Conservation (phyloP, 306 rosid genomes). For the Sechiopsis laciniata region DNA sequence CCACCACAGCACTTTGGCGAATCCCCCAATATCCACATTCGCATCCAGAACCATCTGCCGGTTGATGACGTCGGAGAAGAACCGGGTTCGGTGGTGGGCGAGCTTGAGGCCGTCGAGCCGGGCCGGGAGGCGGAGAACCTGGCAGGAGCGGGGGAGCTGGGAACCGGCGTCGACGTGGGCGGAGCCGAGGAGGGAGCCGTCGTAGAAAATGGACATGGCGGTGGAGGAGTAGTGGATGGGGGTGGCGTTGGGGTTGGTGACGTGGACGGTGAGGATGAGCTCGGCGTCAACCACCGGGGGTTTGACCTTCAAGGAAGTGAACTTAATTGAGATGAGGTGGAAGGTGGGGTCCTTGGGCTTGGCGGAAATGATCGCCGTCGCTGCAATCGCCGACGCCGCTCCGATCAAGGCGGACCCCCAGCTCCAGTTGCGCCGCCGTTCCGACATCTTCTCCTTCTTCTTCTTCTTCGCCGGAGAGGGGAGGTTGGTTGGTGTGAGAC, state of each 20-base stretch:
- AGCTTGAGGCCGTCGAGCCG: constrained; percentile 50
- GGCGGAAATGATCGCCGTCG: constrained; percentile 43
- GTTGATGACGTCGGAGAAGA: constrained; percentile 50
- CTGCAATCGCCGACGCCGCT: constrained; percentile 64
- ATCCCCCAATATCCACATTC: constrained; percentile 53
- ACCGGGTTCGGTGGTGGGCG: constrained; percentile 54
- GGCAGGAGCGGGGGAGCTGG: constrained; percentile 59
- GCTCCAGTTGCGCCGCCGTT: constrained; percentile 39
- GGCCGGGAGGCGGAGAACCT: constrained; percentile 66
- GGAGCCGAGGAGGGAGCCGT: constrained; percentile 70
- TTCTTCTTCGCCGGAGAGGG: background rate
- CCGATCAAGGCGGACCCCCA: constrained; percentile 70
- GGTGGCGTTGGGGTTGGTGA: constrained; percentile 71
- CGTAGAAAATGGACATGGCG: constrained; percentile 76
- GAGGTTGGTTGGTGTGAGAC: background rate
- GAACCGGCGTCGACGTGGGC: constrained; percentile 71
- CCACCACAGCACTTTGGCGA: constrained; percentile 76
- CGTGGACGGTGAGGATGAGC: constrained; percentile 66
- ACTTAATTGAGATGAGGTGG: constrained; percentile 56
- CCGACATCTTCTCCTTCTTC: constrained; percentile 27
- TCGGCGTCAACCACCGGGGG: constrained; percentile 66
- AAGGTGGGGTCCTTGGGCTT: constrained; percentile 85
- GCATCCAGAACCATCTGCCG: constrained; percentile 78
- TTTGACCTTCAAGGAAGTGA: constrained; percentile 60
- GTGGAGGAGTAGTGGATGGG: constrained; percentile 74